Evolutionary conservation across 306 rosid genomes (phyloP), one percentile per base, ranked within the genome.

Genomic region (Castanopsis chinensis): DNA sequence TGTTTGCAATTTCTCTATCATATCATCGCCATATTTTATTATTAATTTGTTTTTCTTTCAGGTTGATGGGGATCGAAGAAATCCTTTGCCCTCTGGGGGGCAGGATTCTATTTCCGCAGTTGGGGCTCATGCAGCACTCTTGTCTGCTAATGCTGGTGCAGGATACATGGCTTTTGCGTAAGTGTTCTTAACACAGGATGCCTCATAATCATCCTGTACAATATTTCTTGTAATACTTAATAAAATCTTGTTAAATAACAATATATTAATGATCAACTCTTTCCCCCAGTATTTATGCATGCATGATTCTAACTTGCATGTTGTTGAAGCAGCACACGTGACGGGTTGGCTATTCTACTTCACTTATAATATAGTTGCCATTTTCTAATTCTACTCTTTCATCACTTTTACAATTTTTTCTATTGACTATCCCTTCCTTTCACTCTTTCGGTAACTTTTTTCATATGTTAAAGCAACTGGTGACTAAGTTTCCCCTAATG

Each of bases 101-200:
- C 91, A 82, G 75, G 97, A 92, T 84, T 80, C 91, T 69, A 79
- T 86, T 57, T 88, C 92, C 58, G 58, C 90, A 60, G 88, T 71
- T 32, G 93, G 93, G 81, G 86, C 96, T 75, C 95, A 89, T 81
- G 88, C 91, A 49, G 78, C 92, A 76, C 75, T 92, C 71, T 59
- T 91, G 49, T 88, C 98, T 76, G 92, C 92, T 61, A 92, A 83
- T 82, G 91, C 89, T 45, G 94, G 97, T 53, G 85, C 91, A 27
- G 98, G 99, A 71, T 93, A 92, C 90, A 82, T 87, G 91, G 91
- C 86, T 78, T 91, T 91, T 88, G 97, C 90, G 99, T 92, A 87
- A 80, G 97, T 86, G 43, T 37, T 76, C 19, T 72, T 25, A 73
- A 43, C 72, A 18, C 17, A 12, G 53, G 53, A 49, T 12, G 53